Evolutionary conservation across 169 alveolate species (phyloP), one percentile per base, ranked within the genome.

Genomic region (Theileria equi): DNA sequence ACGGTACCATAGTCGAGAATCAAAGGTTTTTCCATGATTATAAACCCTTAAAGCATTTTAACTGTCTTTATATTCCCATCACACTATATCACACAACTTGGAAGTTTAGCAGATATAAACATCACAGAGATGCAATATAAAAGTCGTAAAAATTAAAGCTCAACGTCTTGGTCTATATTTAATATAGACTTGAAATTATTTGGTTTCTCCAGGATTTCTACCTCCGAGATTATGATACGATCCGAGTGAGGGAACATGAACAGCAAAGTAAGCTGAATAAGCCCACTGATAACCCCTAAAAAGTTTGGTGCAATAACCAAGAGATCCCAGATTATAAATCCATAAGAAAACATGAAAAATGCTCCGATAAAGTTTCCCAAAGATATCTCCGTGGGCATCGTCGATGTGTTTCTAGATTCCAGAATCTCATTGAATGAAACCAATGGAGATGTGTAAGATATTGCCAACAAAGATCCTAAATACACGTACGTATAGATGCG

Each of bases 1-100:
- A 80, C 89, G 31, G 86, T 84, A 43, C 88, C 88, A 19, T 69
- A 65, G 48, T 84, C 91, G n/a, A 84, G 34, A 19, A 84, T 80
- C 44, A 84, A 60, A 35, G 91, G 82, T 36, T 68, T 72, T 35
- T 45, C 67, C 26, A 29, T 36, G 44, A 31, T 53, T 34, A 29
- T 34, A n/a, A 28, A 17, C 59, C 17, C 19, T 11, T 11, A 19
- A 3, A 3, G 4, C 6, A 13, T 10, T 49, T 2, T 47, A 49
- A 8, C 29, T 40, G 29, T 8, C 4, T 11, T 11, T 8, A 2
- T 3, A 11, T 28, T 8, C 17, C 26, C 59, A 49, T 49, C 29
- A 49, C 29, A 49, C 17, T 19, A 49, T 17, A 49, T 40, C 26
- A 4, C 17, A 49, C 2, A 8, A 10, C 13, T 28, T 28, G 44